Evolutionary conservation across 2,329 filamentous ascomycete species (phyloP), one percentile per base, ranked within the genome.

Genomic region (Colletotrichum higginsianum): DNA sequence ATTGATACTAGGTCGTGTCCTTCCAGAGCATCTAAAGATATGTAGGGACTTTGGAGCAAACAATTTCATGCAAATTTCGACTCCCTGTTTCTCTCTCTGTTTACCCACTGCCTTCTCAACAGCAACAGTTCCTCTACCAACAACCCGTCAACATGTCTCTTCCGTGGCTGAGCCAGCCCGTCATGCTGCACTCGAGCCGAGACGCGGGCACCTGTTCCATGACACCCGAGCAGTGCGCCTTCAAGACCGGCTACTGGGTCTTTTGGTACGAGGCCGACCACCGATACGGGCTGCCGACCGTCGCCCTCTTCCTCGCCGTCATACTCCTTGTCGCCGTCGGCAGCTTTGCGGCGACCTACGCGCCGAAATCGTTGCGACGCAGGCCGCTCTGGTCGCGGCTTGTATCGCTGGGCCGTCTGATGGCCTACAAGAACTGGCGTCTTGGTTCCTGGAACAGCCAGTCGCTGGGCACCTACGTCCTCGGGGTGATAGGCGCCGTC

Each of bases 231-330:
- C 80, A 87, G 74, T 88, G 86, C 74, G 80, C 79, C 15, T 88
- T 81, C 73, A 83, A 86, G 61, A 77, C 69, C 26, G 77, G 81
- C n/a, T 81, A 83, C 73, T 88, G 86, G 86, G 76, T 83, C 3
- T 66, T 66, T 47, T 70, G 62, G 79, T 76, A 73, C 46, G 78
- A 87, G 66, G 85, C 87, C 26, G 88, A 90, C 74, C 83, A 86
- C 73, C 83, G 85, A 46, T 90, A 86, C 73, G 86, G 84, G 0
- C 77, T 89, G 4, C 82, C 83, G 8, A 89, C 87, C 0, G 78
- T 89, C 3, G 87, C 86, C 55, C 87, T 90, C 73, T 85, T 89
- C 77, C 80, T 86, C 74, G 80, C 81, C 0, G 77, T 79, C n/a
- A 85, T 89, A 64, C 80, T 82, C 1, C 68, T 88, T 15, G 89